Conservation (phyloP, 495 filamentous ascomycete genomes). For the Tuber aestivum region DNA sequence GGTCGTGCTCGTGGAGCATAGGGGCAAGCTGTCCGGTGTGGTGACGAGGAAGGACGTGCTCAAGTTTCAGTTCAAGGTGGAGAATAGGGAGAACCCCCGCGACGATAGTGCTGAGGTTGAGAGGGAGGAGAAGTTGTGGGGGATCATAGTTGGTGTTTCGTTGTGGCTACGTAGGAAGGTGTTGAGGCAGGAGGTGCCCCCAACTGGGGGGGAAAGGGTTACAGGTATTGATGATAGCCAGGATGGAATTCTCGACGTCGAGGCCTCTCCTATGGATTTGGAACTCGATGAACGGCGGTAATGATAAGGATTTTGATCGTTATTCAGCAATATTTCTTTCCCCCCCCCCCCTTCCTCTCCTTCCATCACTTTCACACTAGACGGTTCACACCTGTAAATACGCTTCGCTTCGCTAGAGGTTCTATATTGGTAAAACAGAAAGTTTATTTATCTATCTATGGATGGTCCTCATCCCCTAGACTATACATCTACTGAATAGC, state of each 20-base stretch:
- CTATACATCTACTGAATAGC: neutral
- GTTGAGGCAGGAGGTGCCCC: constrained; percentile 33
- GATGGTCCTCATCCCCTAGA: constrained; percentile 3
- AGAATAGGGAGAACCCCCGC: constrained; percentile 74
- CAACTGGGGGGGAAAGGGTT: constrained; percentile 19
- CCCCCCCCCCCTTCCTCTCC: constrained; percentile 5
- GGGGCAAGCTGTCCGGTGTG: constrained; percentile 71
- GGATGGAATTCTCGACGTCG: constrained; percentile 19
- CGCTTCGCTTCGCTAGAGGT: neutral
- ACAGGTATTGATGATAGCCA: constrained; percentile 22
- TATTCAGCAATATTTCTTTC: neutral
- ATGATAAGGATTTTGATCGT: neutral
- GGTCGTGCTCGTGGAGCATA: constrained; percentile 87
- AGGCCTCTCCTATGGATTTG: neutral
- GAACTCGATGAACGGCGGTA: constrained; percentile 21
- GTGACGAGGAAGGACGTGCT: constrained; percentile 97
- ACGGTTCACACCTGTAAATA: constrained; percentile 3
- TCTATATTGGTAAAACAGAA: neutral
- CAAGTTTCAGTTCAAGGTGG: constrained; percentile 95
- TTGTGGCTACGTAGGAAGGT: constrained; percentile 54
- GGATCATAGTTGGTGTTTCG: constrained; percentile 54
- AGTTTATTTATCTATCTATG: neutral
- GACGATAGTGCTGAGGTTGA: constrained; percentile 48
- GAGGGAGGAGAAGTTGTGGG: constrained; percentile 66
- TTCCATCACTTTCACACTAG: constrained; percentile 5